Base-by-base conservation (phyloP, 257 asterid genomes). In the Haberlea rhodopensis region DNA sequence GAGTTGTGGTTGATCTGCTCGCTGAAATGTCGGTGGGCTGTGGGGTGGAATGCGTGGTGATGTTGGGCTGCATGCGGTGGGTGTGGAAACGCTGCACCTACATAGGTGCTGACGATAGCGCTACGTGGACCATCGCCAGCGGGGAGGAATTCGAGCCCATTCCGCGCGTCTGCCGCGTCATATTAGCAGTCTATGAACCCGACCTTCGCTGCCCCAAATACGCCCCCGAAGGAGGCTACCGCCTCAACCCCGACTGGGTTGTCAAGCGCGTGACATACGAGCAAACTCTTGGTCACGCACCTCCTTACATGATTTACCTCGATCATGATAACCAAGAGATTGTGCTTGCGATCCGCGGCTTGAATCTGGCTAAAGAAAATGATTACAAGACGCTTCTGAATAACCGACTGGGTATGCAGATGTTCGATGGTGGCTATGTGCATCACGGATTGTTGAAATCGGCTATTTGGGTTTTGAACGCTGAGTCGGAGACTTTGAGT, bases 31-130 rank as follows among this genome's bases (percentile, higher is more conserved):
- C 97, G 46, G 82, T 90, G 31, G 37, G 80, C 0, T 87, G 96
- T 61, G 96, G 96, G 27, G 73, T 85, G 52, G 96, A 83, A 45
- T 82, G 91, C 75, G 85, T 90, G n/a, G 71, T 90, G 60, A 66
- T 78, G 31, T 27, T 85, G 27, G 98, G 96, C 31, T 91, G 98
- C 70, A 28, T 89, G 63, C 90, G 98, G 7, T 91, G 98, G 98
- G 97, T 74, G 1, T 91, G 96, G 98, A 91, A 89, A 81, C 96
- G 98, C 60, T 91, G 98, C 73, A 91, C 97, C 71, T 87, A 91
- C 80, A 74, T 84, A 78, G 98, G 98, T 21, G 73, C 84, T 74
- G 90, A 91, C 76, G 98, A 91, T 82, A 89, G 96, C 82, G 81
- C 85, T 66, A 68, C 84, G 22, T 91, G 98, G 98, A 64, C 96